Base-by-base conservation (phyloP, 208 protist genomes). In the Crithidia acanthocephali region DNA sequence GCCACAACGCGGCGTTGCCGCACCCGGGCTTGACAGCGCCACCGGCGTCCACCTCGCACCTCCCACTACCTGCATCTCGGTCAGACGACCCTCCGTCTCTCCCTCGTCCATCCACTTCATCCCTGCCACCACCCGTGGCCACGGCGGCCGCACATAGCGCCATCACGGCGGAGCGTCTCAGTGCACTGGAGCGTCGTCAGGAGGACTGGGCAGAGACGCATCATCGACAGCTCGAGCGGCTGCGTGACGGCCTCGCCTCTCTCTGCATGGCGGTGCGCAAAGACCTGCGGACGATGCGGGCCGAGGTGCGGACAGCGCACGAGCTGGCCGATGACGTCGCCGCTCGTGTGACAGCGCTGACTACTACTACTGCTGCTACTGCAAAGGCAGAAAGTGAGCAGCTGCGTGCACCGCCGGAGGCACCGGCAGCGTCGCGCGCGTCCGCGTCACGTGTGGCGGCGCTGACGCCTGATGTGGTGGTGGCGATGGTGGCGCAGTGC, bases 241-340 rank as follows among this genome's bases (percentile, higher is more conserved):
- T 95, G 66, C 80, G 86, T 3, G 48, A 76, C 30, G 84, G 87
- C 50, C 80, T 95, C 27, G 74, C 85, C 9, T 81, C 92, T 3
- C 76, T 95, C 15, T 93, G 90, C 60, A 53, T 61, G 3, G 87
- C 84, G 18, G 87, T 95, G 37, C 76, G 77, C 35, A 79, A 87
- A 40, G 87, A 95, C 58, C 66, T 95, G 22, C 80, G 81, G 16
- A 75, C 58, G 64, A 56, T 85, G 57, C 62, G 65, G 1, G 72
- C 72, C 3, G 75, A 68, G 22, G 57, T 80, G 23, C 40, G 27
- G 5, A 25, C 44, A 5, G 35, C 59, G 37, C 58, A 61, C 6
- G 33, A 7, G 18, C 61, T 61, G 33, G 42, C 42, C 8, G 52
- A 23, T 8, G 42, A 40, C 0, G 23, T 40, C 25, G 42, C 48